Evolutionary conservation across 306 rosid species (phyloP).

Genomic region (Castanea mollissima): DNA sequence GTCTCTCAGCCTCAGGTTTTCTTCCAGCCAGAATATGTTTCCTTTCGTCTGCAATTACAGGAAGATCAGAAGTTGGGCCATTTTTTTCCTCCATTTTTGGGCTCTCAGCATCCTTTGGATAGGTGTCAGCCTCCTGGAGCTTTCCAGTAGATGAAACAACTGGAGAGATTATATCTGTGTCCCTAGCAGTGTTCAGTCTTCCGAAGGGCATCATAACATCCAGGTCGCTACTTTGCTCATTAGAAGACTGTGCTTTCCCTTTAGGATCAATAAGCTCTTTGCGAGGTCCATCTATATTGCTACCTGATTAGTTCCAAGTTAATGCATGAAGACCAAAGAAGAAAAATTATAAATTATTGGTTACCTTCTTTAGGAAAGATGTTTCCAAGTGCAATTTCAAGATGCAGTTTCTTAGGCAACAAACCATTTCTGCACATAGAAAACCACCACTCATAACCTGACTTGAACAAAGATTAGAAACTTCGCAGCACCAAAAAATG

Average conservation of each 20-base stretch:
- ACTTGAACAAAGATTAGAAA: conserved; percentile 16
- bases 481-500: conserved; percentile 9
- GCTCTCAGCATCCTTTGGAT: conserved; percentile 59
- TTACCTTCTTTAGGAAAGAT: conserved; percentile 74
- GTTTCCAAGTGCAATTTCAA: conserved; percentile 92
- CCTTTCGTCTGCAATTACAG: conserved; percentile 50
- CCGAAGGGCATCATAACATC: conserved; percentile 67
- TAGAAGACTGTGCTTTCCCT: conserved; percentile 66
- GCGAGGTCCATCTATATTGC: conserved; percentile 56
- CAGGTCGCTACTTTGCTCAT: conserved; percentile 50
- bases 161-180: conserved; percentile 44
- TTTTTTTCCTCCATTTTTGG: conserved; percentile 50
- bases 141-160: conserved; percentile 58
- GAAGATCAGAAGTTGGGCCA: conserved; percentile 44
- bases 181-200: conserved; percentile 57
- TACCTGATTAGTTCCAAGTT: conserved; percentile 29
- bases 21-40: conserved; percentile 37
- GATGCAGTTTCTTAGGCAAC: conserved; percentile 94
- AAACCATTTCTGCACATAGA: conserved; percentile 77
- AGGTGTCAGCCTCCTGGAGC: conserved; percentile 55
- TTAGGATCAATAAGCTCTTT: conserved; percentile 67
- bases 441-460: conserved; percentile 23
- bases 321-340: conserved; percentile 16
- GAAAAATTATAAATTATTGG: conserved; percentile 2
- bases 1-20: conserved; percentile 57